Evolutionary conservation across 2,329 filamentous ascomycete species (phyloP).

Genomic region (Monosporascus sp.): DNA sequence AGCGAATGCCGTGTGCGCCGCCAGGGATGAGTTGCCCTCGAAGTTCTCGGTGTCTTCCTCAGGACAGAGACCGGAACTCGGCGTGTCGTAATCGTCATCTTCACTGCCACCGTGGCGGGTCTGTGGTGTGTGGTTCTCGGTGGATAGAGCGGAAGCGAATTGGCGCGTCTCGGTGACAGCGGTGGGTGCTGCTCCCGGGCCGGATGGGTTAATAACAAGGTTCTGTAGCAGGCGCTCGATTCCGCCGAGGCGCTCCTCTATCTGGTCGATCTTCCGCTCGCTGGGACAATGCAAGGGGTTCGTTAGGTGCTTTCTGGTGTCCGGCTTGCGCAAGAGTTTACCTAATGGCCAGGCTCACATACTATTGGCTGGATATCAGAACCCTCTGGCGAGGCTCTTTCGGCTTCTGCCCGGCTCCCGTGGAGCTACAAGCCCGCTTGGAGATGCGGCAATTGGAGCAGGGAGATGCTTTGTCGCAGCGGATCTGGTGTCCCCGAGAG

Average conservation of each 20-base stretch:
- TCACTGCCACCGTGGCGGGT: constrained; percentile 8
- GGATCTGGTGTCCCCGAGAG: constrained; percentile 35
- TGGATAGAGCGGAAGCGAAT: constrained; percentile 3
- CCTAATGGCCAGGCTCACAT: constrained; percentile 18
- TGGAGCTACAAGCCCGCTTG: constrained; percentile 48
- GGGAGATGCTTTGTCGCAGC: constrained; percentile 53
- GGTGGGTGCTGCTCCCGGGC: neutral
- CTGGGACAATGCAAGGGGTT: constrained; percentile 22
- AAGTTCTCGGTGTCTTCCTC: constrained; percentile 39
- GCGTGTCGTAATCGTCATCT: constrained; percentile 32
- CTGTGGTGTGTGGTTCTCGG: constrained; percentile 1
- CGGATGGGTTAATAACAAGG: constrained; percentile 12
- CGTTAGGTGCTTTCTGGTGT: neutral
- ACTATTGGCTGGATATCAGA: constrained; percentile 58
- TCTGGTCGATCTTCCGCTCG: constrained; percentile 44
- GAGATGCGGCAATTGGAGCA: constrained; percentile 53
- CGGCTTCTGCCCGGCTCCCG: constrained; percentile 47
- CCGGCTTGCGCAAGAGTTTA: too few relatives aligned
- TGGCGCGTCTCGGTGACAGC: constrained; percentile 1
- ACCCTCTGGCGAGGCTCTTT: constrained; percentile 51
- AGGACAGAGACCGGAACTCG: constrained; percentile 47
- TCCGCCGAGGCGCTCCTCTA: constrained; percentile 31
- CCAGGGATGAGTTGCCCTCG: constrained; percentile 39
- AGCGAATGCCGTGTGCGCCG: constrained; percentile 41
- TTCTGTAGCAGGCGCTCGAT: constrained; percentile 33